Evolutionary conservation across 305 asterid genomes (phyloP).

Genomic region (Solanum chacoense): DNA sequence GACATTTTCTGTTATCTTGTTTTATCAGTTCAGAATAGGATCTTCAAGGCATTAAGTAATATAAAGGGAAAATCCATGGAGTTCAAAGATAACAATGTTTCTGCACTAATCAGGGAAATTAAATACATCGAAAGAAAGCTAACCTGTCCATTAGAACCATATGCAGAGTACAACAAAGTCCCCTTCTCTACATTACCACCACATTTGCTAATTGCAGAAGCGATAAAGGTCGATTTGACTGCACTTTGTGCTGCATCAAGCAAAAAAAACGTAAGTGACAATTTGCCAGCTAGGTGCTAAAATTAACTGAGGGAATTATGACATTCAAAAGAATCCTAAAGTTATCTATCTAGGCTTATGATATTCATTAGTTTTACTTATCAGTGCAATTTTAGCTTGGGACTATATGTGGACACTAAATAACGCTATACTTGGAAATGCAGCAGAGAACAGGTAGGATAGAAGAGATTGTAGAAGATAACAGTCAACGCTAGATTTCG

Average conservation of each 20-base stretch:
- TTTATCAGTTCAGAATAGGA: background rate
- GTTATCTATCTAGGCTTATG: background rate
- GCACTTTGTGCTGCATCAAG: constrained; percentile 85
- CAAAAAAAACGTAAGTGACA: constrained; percentile 5
- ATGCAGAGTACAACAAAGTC: constrained; percentile 53
- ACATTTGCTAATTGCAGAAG: constrained; percentile 79
- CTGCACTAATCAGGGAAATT: background rate
- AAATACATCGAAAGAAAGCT: background rate
- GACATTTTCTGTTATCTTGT: background rate
- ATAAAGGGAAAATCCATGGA: background rate
- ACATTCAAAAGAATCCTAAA: background rate
- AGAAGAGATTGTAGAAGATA: background rate
- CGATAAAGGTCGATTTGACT: constrained; percentile 66
- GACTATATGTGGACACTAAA: background rate
- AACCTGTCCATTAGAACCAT: constrained; percentile 91
- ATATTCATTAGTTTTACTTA: background rate
- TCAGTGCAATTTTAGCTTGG: background rate
- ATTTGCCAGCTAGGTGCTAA: background rate
- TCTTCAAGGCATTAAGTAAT: background rate
- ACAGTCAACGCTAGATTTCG: background rate
- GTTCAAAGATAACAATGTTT: background rate
- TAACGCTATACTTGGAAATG: background rate
- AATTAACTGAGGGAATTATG: background rate
- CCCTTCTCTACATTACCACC: constrained; percentile 97
- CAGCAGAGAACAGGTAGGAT: background rate